A percentile compares a stretch with the other conserved stretches of the same genome.
phyloP scores from a whole-genome alignment of 2,329 filamentous ascomycete species.

The Arthrobotrys sphaeroides region DNA sequence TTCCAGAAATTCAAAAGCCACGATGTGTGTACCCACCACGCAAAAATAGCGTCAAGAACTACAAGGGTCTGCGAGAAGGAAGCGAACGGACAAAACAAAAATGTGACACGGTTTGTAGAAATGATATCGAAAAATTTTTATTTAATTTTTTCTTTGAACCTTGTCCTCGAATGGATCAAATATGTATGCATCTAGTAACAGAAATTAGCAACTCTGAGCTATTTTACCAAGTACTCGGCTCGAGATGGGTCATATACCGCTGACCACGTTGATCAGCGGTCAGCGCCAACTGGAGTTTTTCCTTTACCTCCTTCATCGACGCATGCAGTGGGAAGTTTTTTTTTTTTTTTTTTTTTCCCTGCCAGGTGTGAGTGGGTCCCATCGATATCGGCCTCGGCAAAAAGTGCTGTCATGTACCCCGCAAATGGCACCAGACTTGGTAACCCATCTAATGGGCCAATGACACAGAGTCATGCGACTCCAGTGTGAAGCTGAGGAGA shows the following conservation, averaged over 20 bases:
- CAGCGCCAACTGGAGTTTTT: constrained; percentile 51
- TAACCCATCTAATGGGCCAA: constrained; percentile 25
- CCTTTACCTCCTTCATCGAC: constrained; percentile 4
- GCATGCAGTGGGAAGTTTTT: not conserved
- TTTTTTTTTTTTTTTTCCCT: constrained; percentile 1
- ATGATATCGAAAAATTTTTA: constrained; percentile 7
- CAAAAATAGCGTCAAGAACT: constrained; percentile 8
- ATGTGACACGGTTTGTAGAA: constrained; percentile 32
- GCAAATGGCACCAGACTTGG: constrained; percentile 49
- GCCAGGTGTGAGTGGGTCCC: constrained; percentile 16
- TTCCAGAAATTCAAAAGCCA: constrained; percentile 7
- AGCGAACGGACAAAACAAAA: not conserved
- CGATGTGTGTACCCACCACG: constrained; percentile 28
- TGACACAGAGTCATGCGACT: constrained; percentile 41
- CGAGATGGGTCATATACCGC: constrained; percentile 3
- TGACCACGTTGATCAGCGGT: constrained; percentile 49
- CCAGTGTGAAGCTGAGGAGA: constrained; percentile 20
- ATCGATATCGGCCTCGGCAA: constrained; percentile 42
- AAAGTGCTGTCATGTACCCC: constrained; percentile 53
- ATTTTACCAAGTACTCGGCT: constrained; percentile 27
- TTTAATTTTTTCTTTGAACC: not conserved
- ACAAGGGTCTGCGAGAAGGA: not conserved
- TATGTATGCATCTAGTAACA: constrained; percentile 37
- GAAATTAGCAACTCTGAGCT: constrained; percentile 53
- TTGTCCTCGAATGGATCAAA: constrained; percentile 4